Evolutionary conservation across 164 flowering plant genomes (phyloP).

Genomic region (Santalum album): DNA sequence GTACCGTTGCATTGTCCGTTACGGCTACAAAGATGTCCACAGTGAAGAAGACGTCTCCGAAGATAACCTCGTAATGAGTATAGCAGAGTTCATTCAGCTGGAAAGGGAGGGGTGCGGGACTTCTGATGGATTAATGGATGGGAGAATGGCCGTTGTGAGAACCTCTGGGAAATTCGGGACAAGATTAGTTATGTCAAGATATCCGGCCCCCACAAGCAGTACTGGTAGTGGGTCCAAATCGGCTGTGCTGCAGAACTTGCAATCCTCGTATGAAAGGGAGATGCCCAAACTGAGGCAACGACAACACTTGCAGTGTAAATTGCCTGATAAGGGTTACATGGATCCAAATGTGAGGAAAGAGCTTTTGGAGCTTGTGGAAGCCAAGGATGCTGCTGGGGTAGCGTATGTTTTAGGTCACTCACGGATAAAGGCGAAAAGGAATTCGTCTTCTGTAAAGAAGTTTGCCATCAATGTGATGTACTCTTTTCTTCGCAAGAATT

Average conservation of each 20-base stretch:
- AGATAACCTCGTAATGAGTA: slow-evolving; percentile 47
- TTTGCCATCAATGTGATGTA: slow-evolving; percentile 38
- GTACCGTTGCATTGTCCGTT: slow-evolving; percentile 66
- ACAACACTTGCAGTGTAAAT: slow-evolving; percentile 25
- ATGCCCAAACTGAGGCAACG: slow-evolving; percentile 23
- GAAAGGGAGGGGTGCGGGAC: slow-evolving; percentile 43
- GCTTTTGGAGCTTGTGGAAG: slow-evolving; percentile 50
- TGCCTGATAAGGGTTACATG: slow-evolving; percentile 22
- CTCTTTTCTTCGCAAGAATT: slow-evolving; percentile 59
- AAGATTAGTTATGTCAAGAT: slow-evolving; percentile 29
- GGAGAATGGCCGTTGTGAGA: slow-evolving; percentile 53
- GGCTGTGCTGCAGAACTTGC: slow-evolving; percentile 23
- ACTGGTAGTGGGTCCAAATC: slow-evolving; percentile 38
- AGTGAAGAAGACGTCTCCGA: slow-evolving; percentile 43
- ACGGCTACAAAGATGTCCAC: slow-evolving; percentile 61
- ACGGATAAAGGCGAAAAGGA: slow-evolving; percentile 46
- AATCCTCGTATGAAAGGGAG: slow-evolving; percentile 38
- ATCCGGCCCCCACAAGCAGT: background rate
- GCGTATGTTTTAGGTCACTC: slow-evolving; percentile 59
- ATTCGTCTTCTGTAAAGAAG: slow-evolving; percentile 46
- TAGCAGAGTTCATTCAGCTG: slow-evolving; percentile 64
- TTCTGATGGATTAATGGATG: slow-evolving; percentile 27
- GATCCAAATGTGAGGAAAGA: slow-evolving; percentile 46
- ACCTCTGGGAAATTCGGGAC: slow-evolving; percentile 39
- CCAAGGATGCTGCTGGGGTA: slow-evolving; percentile 54